Percentiles rank a stretch among this genome's conserved stretches.
These are phyloP conservation scores for Sporopachydermia cereana DNA, from an alignment of 1,139 yeast genomes.

Conservation along the genomic window DNA sequence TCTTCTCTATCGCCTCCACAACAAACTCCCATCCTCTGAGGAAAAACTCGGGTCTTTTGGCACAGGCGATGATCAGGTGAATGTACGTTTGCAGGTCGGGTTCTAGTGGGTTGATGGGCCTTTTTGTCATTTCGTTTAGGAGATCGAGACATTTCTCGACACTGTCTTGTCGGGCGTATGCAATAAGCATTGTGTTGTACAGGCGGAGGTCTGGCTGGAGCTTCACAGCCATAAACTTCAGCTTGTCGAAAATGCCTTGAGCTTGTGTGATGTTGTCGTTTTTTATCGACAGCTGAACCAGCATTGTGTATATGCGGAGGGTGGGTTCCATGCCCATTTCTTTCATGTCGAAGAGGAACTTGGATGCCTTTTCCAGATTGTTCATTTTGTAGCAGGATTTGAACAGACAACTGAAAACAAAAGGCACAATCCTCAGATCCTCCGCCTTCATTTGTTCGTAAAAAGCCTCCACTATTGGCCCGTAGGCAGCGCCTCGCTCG, in stretches of 20 bases:
- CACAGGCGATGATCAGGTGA: slow-evolving; percentile 65
- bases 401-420: slow-evolving; percentile 35
- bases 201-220: slow-evolving; percentile 58
- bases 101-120: slow-evolving; percentile 23
- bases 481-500: slow-evolving; percentile 16
- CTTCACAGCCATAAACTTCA: slow-evolving; percentile 62
- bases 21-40: slow-evolving; percentile 70
- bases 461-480: slow-evolving; percentile 22
- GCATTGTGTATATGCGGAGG: slow-evolving; percentile 45
- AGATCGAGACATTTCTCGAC: slow-evolving; percentile 68
- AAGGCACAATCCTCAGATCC: slow-evolving; percentile 27
- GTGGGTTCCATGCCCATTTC: slow-evolving; percentile 39
- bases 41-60: slow-evolving; percentile 36
- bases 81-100: slow-evolving; percentile 44
- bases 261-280: slow-evolving; percentile 46
- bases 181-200: slow-evolving; percentile 59
- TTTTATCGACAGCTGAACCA: slow-evolving; percentile 57
- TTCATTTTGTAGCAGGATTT: slow-evolving; percentile 29
- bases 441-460: slow-evolving; percentile 21
- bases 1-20: slow-evolving; percentile 48
- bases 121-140: slow-evolving; percentile 51
- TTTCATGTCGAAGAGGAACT: slow-evolving; percentile 38
- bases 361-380: slow-evolving; percentile 18
- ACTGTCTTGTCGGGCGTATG: slow-evolving; percentile 50
- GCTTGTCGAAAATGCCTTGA: slow-evolving; percentile 62